These are phyloP conservation scores for Tricholoma matsutake DNA, from an alignment of 768 basidiomycete species.

Conservation along the genomic window DNA sequence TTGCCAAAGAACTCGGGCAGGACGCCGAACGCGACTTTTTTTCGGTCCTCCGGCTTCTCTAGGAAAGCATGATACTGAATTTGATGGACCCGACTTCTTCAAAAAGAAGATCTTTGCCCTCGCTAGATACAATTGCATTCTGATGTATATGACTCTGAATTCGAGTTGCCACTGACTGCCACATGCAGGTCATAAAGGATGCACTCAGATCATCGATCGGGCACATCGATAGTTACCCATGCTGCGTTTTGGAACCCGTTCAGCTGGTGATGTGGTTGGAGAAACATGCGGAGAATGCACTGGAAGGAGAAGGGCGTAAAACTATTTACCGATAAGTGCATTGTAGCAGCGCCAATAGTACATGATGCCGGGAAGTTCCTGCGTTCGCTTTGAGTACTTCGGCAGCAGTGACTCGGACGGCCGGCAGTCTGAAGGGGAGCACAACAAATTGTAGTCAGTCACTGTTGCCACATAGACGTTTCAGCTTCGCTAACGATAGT, in stretches of 20 bases:
- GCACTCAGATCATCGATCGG: slow-evolving; percentile 91
- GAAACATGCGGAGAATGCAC: slow-evolving; percentile 55
- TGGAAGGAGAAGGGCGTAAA: slow-evolving; percentile 57
- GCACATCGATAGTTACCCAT: slow-evolving; percentile 80
- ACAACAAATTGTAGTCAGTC: slow-evolving; percentile 97
- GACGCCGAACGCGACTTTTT: slow-evolving; percentile 72
- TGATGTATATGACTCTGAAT: background rate
- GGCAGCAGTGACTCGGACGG: slow-evolving; percentile 87
- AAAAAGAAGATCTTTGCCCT: slow-evolving; percentile 43
- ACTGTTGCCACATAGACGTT: slow-evolving; percentile 60
- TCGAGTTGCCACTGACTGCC: slow-evolving; percentile 38
- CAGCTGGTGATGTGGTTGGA: slow-evolving; percentile 71
- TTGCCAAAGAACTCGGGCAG: slow-evolving; percentile 85
- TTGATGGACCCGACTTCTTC: slow-evolving; percentile 83
- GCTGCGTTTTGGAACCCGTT: slow-evolving; percentile 95
- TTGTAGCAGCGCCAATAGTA: slow-evolving; percentile 65
- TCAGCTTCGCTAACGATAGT: background rate
- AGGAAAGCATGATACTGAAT: slow-evolving; percentile 76
- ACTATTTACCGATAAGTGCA: slow-evolving; percentile 81
- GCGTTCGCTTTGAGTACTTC: slow-evolving; percentile 90
- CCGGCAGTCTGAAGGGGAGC: slow-evolving; percentile 68
- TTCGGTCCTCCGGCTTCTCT: slow-evolving; percentile 55
- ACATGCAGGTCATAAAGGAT: slow-evolving; percentile 71
- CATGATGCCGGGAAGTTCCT: slow-evolving; percentile 75
- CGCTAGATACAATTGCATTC: slow-evolving; percentile 4